Percentiles rank a stretch among this genome's conserved stretches.
These are phyloP conservation scores for Didymella arachidicola DNA, from an alignment of 2,329 filamentous ascomycete species.

Conservation along the genomic window DNA sequence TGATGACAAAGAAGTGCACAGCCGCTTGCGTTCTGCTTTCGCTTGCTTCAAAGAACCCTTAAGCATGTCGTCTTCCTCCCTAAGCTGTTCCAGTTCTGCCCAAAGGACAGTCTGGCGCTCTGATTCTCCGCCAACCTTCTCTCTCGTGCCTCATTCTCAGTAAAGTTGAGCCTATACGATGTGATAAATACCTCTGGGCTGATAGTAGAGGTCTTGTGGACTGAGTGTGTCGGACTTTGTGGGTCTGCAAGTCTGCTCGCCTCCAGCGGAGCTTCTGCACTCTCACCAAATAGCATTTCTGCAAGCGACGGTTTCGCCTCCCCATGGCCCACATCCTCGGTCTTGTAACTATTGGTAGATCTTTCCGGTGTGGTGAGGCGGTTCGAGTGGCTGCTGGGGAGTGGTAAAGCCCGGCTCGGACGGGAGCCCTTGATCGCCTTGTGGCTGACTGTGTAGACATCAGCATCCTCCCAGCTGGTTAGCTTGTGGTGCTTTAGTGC, in stretches of 20 bases:
- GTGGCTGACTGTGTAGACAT: conserved; percentile 2
- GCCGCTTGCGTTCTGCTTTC: background rate
- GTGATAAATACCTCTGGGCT: background rate
- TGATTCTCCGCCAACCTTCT: background rate
- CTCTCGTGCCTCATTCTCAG: background rate
- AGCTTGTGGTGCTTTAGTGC: background rate
- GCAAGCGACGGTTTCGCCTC: background rate
- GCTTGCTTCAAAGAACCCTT: background rate
- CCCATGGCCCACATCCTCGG: background rate
- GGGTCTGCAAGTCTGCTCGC: background rate
- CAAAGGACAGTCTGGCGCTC: background rate
- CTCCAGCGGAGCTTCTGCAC: background rate
- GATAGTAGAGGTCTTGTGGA: background rate
- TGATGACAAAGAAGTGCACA: background rate
- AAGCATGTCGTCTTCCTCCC: background rate
- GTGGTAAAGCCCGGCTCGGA: background rate
- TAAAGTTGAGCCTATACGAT: background rate
- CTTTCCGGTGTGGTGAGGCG: background rate
- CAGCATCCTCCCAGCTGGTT: background rate
- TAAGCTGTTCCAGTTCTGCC: background rate
- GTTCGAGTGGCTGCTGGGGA: background rate
- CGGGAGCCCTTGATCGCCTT: conserved; percentile 1
- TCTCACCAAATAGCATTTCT: background rate
- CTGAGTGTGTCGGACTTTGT: background rate
- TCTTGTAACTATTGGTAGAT: background rate